These are phyloP conservation scores for Amphibolis antarctica DNA, from an alignment of 106 monocot genomes.

Conservation along the genomic window DNA sequence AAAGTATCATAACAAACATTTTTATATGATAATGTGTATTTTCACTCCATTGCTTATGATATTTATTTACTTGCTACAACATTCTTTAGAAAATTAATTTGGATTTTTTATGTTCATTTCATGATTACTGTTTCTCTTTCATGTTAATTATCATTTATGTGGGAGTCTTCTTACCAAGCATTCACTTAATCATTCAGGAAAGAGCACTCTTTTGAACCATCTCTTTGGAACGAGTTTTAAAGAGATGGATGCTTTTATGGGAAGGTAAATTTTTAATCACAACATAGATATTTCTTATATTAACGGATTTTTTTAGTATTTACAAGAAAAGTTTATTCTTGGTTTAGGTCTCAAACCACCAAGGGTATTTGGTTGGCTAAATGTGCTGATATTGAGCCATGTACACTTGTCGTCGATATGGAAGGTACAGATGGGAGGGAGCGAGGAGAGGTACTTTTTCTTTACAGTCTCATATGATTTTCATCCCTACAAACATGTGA, in stretches of 20 bases:
- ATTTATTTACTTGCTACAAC: too few relatives aligned
- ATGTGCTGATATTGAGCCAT: conserved; percentile 56
- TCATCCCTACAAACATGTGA: conserved; percentile 1
- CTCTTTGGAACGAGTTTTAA: conserved; percentile 73
- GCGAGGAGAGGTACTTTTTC: conserved; percentile 68
- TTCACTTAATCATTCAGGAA: conserved; percentile 33
- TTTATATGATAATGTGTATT: too few relatives aligned
- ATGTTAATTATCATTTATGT: too few relatives aligned
- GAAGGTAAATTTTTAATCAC: conserved; percentile 48
- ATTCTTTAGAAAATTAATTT: too few relatives aligned
- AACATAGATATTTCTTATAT: neutral
- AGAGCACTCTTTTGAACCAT: conserved; percentile 87
- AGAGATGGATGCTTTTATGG: conserved; percentile 85
- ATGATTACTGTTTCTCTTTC: too few relatives aligned
- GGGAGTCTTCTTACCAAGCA: too few relatives aligned
- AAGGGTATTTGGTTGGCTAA: conserved; percentile 85
- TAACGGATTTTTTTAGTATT: neutral
- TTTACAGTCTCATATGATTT: neutral
- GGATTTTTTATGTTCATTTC: too few relatives aligned
- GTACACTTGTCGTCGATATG: conserved; percentile 67
- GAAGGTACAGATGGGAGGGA: conserved; percentile 92
- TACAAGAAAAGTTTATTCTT: neutral
- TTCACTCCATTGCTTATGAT: too few relatives aligned
- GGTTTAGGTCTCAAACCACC: conserved; percentile 64
- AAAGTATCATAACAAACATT: too few relatives aligned